Percentiles rank a stretch among this genome's conserved stretches.
Conservation (phyloP, 2,329 filamentous ascomycete species). For the Colletotrichum sp. region DNA sequence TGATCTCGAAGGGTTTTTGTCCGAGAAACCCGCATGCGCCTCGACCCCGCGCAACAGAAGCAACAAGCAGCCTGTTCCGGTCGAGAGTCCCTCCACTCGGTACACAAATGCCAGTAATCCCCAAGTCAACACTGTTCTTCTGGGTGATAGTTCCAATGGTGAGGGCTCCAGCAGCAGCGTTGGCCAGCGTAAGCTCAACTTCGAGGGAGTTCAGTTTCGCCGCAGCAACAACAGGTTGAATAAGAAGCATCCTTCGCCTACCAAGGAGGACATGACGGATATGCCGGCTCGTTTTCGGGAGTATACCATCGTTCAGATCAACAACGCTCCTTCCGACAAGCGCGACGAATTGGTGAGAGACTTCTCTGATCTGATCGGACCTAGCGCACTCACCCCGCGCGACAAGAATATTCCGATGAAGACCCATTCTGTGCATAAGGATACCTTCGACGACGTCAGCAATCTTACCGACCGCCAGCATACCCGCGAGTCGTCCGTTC, state of each 20-base stretch:
- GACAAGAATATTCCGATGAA: slow-evolving; percentile 34
- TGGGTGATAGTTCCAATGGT: background rate
- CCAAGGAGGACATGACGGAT: slow-evolving; percentile 43
- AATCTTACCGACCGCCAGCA: background rate
- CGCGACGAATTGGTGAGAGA: background rate
- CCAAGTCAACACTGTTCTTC: background rate
- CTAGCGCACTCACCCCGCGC: slow-evolving; percentile 22
- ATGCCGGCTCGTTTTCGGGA: slow-evolving; percentile 38
- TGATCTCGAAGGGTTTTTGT: slow-evolving; percentile 43
- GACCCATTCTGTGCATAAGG: background rate
- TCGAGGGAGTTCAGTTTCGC: background rate
- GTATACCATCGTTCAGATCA: slow-evolving; percentile 1
- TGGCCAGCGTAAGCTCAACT: background rate
- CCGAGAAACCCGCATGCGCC: slow-evolving; percentile 36
- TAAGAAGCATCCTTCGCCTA: slow-evolving; percentile 53
- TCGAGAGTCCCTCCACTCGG: slow-evolving; percentile 1
- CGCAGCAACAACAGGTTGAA: background rate
- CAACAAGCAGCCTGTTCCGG: background rate
- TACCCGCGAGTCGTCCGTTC: background rate
- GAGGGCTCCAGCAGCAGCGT: background rate
- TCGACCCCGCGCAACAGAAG: slow-evolving; percentile 39
- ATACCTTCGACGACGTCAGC: background rate
- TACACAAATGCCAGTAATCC: background rate
- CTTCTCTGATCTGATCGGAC: background rate
- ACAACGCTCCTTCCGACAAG: slow-evolving; percentile 1